Evolutionary conservation across 768 basidiomycete species (phyloP).

Genomic region (Crepidotus variabilis): DNA sequence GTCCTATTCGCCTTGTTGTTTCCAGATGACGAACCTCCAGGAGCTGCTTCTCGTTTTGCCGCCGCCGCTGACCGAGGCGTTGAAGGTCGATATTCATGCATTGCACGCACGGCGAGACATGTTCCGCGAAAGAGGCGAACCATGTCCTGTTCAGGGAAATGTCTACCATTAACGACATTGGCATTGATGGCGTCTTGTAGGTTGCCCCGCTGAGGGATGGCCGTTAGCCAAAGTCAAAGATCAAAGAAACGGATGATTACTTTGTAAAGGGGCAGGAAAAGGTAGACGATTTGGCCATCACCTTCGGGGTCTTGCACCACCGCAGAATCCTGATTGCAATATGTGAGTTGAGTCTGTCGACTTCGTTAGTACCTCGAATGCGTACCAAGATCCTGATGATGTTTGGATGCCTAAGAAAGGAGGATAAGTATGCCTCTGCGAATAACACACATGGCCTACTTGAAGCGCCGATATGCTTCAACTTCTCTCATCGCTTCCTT

Average conservation of each 20-base stretch:
- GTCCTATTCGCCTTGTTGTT: constrained; percentile 8
- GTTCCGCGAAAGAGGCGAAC: constrained; percentile 90
- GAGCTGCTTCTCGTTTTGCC: constrained; percentile 13
- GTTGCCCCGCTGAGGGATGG: constrained; percentile 66
- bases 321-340: constrained; percentile 69
- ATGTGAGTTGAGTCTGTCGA: no score
- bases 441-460: constrained; percentile 44
- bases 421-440: neutral
- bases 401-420: constrained; percentile 73
- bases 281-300: constrained; percentile 92
- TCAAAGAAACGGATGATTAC: constrained; percentile 30
- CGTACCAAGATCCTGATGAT: constrained; percentile 89
- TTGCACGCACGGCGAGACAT: constrained; percentile 89
- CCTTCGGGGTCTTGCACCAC: constrained; percentile 92
- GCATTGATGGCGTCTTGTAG: constrained; percentile 92
- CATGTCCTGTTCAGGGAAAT: constrained; percentile 87
- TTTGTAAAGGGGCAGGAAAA: constrained; percentile 93
- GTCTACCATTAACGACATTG: constrained; percentile 76
- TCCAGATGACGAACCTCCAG: constrained; percentile 12
- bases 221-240: neutral
- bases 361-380: neutral
- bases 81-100: constrained; percentile 82
- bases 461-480: constrained; percentile 93
- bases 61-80: constrained; percentile 33
- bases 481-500: constrained; percentile 87